Base-by-base conservation (phyloP, 2,329 filamentous ascomycete genomes). In the Hypomyces rosellus region DNA sequence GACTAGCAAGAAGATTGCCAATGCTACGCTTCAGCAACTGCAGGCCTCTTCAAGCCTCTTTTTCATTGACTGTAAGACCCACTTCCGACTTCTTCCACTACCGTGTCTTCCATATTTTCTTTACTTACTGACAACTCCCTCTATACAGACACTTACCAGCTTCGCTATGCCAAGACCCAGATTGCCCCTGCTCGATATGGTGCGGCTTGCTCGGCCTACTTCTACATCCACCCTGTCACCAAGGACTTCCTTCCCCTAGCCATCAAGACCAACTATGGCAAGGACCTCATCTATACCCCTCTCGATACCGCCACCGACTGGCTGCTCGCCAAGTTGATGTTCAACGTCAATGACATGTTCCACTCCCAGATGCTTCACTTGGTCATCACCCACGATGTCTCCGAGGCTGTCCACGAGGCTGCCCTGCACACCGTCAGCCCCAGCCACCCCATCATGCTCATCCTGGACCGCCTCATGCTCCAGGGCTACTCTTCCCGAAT, bases 271-370 rank as follows among this genome's bases (percentile, higher is more conserved):
- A 74, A 75, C 50, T 62, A 64, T 13, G 68, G 67, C 14, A 34
- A 43, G 22, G 55, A 59, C 11, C 45, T 61, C 22, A 63, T 70
- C 5, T 78, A 78, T 59, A 77, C 74, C 3, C 74, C 74, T 2
- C 56, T 65, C 1, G 74, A 78, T 51, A 46, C 54, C 0, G 20
- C 58, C 3, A 65, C 68, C n/a, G 74, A 78, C 59, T 78, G 74
- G 75, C 58, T 75, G 5, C 59, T 78, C 4, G 75, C 74, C 5
- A 77, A 78, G 62, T 70, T 76, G 40, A 65, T 74, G 56, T 74
- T 74, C 57, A 75, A 75, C 45, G 59, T 64, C 22, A 75, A 77
- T 46, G 72, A 77, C 54, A 63, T 76, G 34, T 76, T 70, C 60
- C 66, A 71, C 51, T 62, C 63, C 0, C 70, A 74, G 47, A 70